These are phyloP conservation scores for Mortierella sp. DNA, from an alignment of 371 early-diverging fungal species.

Conservation along the genomic window DNA sequence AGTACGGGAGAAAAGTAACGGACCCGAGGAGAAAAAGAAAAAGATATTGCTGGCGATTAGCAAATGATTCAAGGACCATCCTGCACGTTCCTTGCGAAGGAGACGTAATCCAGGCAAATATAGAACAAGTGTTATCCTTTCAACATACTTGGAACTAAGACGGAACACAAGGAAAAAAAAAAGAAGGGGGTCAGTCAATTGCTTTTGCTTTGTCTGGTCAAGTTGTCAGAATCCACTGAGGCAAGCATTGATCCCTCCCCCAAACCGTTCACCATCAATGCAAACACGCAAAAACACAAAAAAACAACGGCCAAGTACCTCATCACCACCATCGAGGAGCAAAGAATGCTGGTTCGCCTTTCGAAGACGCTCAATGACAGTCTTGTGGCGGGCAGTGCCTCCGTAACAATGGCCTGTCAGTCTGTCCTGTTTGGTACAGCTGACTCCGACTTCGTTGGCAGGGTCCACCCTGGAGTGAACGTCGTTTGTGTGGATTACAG, in stretches of 20 bases:
- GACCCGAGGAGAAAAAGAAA: conserved; percentile 1
- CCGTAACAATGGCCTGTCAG: conserved; percentile 65
- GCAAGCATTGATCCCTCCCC: background rate
- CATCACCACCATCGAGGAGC: conserved; percentile 80
- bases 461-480: conserved; percentile 70
- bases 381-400: conserved; percentile 71
- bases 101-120: background rate
- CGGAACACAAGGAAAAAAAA: background rate
- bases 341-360: conserved; percentile 58
- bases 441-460: conserved; percentile 67
- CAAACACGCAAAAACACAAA: background rate
- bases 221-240: background rate
- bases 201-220: background rate
- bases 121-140: background rate
- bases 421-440: conserved; percentile 63
- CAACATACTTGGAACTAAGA: conserved; percentile 26
- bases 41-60: background rate
- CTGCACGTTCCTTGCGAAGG: background rate
- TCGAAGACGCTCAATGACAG: conserved; percentile 65
- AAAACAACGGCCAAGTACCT: conserved; percentile 61
- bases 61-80: conserved; percentile 11
- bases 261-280: background rate
- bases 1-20: background rate
- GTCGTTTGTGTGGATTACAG: conserved; percentile 79
- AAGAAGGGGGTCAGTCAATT: background rate